Conservation (phyloP, 2,329 filamentous ascomycete species). For the Furcasterigmium furcatum region DNA sequence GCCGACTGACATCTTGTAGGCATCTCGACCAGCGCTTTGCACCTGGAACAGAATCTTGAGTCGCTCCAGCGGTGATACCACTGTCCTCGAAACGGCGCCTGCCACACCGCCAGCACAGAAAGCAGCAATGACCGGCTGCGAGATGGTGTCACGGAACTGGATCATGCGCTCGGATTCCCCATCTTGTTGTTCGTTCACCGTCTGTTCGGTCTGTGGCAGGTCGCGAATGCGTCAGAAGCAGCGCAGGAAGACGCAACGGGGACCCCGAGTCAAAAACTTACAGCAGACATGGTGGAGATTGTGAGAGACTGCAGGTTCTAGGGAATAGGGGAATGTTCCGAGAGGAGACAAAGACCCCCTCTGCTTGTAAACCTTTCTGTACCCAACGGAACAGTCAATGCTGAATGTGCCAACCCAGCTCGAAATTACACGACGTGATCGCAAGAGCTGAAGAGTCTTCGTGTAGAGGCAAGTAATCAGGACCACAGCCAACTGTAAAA, state of each 20-base stretch:
- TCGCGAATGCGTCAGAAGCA: too few species aligned
- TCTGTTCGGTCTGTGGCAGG: neutral
- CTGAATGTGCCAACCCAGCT: too few species aligned
- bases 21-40: conserved; percentile 83
- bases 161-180: neutral
- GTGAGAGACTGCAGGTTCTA: neutral
- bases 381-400: too few species aligned
- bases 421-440: too few species aligned
- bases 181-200: neutral
- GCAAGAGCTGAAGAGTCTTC: neutral
- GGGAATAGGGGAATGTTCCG: too few species aligned
- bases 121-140: conserved; percentile 83
- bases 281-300: neutral
- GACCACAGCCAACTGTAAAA: too few species aligned
- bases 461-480: neutral
- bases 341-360: too few species aligned
- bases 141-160: conserved; percentile 51
- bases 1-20: conserved; percentile 89
- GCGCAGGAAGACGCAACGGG: too few species aligned
- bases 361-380: too few species aligned
- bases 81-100: conserved; percentile 94
- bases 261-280: too few species aligned
- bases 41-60: conserved; percentile 98
- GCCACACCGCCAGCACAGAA: conserved; percentile 94
- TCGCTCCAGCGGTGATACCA: conserved; percentile 92